phyloP scores from a whole-genome alignment of 179 eudicot species.

The Beta macrorhiza region DNA sequence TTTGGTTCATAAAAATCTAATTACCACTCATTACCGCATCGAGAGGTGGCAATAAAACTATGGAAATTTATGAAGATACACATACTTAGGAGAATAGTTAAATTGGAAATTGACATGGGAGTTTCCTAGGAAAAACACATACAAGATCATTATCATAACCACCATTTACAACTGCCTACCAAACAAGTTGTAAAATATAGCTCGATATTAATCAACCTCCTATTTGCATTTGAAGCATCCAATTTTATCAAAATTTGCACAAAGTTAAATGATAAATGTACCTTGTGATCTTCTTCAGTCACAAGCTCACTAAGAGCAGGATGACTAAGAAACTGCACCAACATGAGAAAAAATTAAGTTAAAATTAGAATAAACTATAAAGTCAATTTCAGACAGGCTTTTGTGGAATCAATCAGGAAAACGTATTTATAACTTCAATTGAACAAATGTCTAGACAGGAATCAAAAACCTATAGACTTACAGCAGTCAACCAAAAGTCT shows the following conservation, averaged over 20 bases:
- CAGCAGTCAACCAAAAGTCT: conserved; percentile 96
- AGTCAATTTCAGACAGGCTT: no score
- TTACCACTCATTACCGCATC: no score
- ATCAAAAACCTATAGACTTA: conserved; percentile 32
- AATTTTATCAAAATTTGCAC: not conserved
- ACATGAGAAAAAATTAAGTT: conserved; percentile 9
- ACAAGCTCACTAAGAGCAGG: conserved; percentile 84
- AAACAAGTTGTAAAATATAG: no score
- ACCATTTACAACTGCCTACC: no score
- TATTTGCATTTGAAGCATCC: not conserved
- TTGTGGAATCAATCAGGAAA: not conserved
- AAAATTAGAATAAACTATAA: not conserved
- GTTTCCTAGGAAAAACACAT: not conserved
- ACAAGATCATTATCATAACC: not conserved
- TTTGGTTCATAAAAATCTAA: no score
- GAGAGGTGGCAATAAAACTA: no score
- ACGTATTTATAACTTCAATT: not conserved
- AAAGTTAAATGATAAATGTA: conserved; percentile 26
- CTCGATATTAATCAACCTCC: not conserved
- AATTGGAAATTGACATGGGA: no score
- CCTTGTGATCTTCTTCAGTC: conserved; percentile 91
- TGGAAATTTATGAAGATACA: no score
- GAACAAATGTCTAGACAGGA: not conserved
- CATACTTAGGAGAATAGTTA: no score
- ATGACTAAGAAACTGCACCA: conserved; percentile 83